Percentiles rank a stretch among this genome's conserved stretches.
phyloP scores from a whole-genome alignment of 768 basidiomycete genomes.

The Lentinula guzmanii region DNA sequence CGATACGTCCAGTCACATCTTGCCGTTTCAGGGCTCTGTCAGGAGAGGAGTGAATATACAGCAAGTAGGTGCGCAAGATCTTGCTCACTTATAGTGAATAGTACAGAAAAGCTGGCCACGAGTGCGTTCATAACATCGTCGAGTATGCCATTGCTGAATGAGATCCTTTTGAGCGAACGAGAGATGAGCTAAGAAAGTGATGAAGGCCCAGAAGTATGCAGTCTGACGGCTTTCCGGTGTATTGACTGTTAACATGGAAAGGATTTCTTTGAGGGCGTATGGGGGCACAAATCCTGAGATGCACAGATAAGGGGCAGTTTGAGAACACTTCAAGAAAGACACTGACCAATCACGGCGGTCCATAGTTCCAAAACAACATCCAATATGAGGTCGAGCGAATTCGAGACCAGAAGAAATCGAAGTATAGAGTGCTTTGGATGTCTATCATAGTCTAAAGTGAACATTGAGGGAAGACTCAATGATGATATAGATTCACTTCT shows the following conservation, averaged over 20 bases:
- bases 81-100: constrained; percentile 52
- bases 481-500: constrained; percentile 21
- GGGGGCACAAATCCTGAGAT: constrained; percentile 56
- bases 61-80: not conserved
- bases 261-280: constrained; percentile 58
- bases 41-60: not conserved
- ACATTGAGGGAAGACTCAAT: not conserved
- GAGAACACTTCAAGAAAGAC: not conserved
- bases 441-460: constrained; percentile 19
- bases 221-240: constrained; percentile 31
- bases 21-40: constrained; percentile 40
- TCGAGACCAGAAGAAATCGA: constrained; percentile 57
- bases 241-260: constrained; percentile 40
- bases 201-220: constrained; percentile 55
- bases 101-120: constrained; percentile 67
- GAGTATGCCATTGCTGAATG: constrained; percentile 55
- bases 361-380: constrained; percentile 54
- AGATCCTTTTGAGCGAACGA: constrained; percentile 66
- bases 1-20: constrained; percentile 46
- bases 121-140: constrained; percentile 67
- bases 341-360: constrained; percentile 42
- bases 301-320: not conserved
- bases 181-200: constrained; percentile 56
- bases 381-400: constrained; percentile 63
- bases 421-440: constrained; percentile 53